Evolutionary conservation across 176 grass and related monocot genomes (phyloP).

Genomic region (Phragmites australis): DNA sequence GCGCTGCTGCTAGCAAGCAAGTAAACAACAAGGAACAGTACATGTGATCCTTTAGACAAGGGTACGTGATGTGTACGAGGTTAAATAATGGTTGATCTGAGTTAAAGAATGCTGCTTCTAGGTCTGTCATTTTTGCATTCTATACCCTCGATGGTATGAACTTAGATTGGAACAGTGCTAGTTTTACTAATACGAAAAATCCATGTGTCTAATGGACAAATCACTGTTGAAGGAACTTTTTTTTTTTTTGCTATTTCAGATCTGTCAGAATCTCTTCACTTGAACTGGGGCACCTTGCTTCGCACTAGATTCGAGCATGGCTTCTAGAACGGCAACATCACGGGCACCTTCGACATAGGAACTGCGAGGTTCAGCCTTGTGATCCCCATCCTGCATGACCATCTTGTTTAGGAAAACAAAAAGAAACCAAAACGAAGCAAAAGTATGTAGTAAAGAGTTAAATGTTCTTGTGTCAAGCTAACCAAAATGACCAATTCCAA

Average conservation of each 20-base stretch:
- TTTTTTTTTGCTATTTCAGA: not conserved
- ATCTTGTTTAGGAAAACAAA: constrained; percentile 1
- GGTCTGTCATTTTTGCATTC: not conserved
- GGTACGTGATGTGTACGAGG: not conserved
- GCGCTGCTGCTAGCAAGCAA: no score
- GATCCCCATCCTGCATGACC: constrained; percentile 52
- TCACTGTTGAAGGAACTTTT: not conserved
- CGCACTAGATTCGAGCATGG: constrained; percentile 81
- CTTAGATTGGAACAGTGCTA: constrained; percentile 1
- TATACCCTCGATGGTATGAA: constrained; percentile 9
- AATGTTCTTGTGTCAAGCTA: not conserved
- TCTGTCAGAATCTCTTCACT: constrained; percentile 68
- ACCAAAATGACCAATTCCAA: not conserved
- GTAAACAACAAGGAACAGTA: not conserved
- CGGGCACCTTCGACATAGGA: constrained; percentile 74
- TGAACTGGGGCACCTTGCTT: constrained; percentile 66
- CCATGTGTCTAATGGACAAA: not conserved
- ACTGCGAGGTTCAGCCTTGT: constrained; percentile 71
- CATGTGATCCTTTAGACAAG: not conserved
- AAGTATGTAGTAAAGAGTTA: not conserved
- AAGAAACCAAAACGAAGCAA: not conserved
- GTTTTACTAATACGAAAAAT: not conserved
- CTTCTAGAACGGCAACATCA: constrained; percentile 91
- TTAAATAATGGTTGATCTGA: not conserved
- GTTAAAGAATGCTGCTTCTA: constrained; percentile 6